Percentiles rank a stretch among this genome's conserved stretches.
Conservation (phyloP, 1,139 yeast species). For the Blastobotrys arbuscula region DNA sequence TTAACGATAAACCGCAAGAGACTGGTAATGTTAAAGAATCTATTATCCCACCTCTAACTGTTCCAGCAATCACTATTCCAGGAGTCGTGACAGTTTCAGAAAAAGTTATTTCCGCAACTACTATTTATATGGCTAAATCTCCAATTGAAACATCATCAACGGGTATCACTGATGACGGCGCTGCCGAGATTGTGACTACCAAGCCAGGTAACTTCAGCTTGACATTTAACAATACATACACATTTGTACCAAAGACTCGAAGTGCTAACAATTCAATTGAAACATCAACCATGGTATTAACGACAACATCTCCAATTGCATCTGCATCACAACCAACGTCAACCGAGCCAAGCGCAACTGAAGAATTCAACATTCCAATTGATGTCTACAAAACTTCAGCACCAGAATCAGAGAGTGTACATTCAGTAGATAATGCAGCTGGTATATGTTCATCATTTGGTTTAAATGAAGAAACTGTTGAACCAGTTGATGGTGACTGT, state of each 20-base stretch:
- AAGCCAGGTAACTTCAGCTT: not conserved
- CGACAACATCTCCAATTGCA: not conserved
- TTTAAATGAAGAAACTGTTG: conserved; percentile 14
- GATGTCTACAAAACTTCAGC: conserved; percentile 2
- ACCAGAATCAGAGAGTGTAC: not conserved
- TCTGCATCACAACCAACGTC: not conserved
- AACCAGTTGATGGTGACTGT: conserved; percentile 23
- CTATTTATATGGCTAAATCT: not conserved
- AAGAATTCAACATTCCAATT: not conserved
- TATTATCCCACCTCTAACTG: conserved; percentile 1
- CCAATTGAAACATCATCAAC: not conserved
- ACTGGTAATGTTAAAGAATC: not conserved
- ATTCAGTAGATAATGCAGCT: not conserved
- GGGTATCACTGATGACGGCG: not conserved
- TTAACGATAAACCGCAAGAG: not conserved
- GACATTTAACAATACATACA: not conserved
- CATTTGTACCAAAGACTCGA: not conserved
- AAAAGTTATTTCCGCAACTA: conserved; percentile 15
- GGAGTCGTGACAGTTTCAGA: conserved; percentile 17
- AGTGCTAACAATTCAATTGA: conserved; percentile 3
- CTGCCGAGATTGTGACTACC: not conserved
- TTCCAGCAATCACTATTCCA: conserved; percentile 13
- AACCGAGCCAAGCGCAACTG: not conserved
- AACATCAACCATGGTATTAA: conserved; percentile 6
- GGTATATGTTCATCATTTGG: conserved; percentile 17